Evolutionary conservation across 768 basidiomycete genomes (phyloP).

Genomic region (Gloeopeniophorella convolvens): DNA sequence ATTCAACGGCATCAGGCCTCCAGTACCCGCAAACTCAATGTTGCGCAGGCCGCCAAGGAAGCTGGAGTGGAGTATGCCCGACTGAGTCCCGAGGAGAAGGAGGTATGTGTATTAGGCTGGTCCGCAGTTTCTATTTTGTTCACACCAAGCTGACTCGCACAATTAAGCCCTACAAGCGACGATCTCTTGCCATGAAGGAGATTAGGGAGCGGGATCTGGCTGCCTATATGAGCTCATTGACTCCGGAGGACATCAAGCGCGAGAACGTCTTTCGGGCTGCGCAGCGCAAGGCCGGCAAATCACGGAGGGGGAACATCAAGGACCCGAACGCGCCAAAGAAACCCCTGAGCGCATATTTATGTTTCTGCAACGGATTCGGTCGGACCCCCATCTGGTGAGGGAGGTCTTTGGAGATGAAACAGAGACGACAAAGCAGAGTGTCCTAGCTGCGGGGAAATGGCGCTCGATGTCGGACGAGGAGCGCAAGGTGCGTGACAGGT

Average conservation of each 20-base stretch:
- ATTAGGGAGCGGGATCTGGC: slow-evolving; percentile 74
- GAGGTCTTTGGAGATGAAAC: slow-evolving; percentile 86
- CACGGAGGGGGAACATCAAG: slow-evolving; percentile 89
- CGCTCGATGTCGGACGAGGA: slow-evolving; percentile 89
- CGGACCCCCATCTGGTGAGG: slow-evolving; percentile 63
- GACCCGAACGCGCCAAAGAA: slow-evolving; percentile 97
- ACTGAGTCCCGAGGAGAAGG: slow-evolving; percentile 74
- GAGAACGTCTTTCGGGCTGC: slow-evolving; percentile 90
- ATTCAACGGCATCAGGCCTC: slow-evolving; percentile 80
- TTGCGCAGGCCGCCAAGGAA: slow-evolving; percentile 92
- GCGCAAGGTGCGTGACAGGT: slow-evolving; percentile 61
- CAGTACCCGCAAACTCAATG: slow-evolving; percentile 81
- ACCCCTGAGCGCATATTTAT: slow-evolving; percentile 92
- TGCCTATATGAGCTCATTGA: slow-evolving; percentile 81
- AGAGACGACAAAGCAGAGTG: slow-evolving; percentile 93
- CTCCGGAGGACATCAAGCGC: slow-evolving; percentile 90
- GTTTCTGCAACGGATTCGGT: slow-evolving; percentile 87
- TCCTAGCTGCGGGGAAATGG: slow-evolving; percentile 90
- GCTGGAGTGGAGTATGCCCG: slow-evolving; percentile 86
- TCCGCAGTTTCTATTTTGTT: slow-evolving; percentile 20
- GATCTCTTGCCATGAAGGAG: slow-evolving; percentile 81
- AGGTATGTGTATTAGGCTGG: slow-evolving; percentile 42
- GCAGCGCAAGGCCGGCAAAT: slow-evolving; percentile 90
- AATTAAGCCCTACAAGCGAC: slow-evolving; percentile 73
- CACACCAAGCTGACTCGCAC: slow-evolving; percentile 18